Conservation (phyloP, 2,329 filamentous ascomycete genomes). For the Orbilia brochopaga region DNA sequence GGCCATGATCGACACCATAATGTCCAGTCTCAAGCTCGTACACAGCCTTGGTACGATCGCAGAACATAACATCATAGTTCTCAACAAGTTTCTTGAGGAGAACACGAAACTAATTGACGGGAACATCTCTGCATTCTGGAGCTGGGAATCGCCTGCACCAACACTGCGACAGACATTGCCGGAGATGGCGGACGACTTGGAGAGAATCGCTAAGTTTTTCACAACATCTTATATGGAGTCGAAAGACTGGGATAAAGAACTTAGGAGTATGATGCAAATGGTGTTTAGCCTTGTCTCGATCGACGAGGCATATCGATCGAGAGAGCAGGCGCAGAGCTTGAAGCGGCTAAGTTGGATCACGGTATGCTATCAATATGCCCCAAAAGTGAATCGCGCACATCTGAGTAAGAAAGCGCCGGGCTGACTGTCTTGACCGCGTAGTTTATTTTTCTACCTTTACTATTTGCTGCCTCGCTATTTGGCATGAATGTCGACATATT, state of each 20-base stretch:
- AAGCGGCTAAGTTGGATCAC: constrained; percentile 54
- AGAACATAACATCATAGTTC: constrained; percentile 26
- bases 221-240: constrained; percentile 9
- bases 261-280: constrained; percentile 48
- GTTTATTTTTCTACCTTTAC: constrained; percentile 53
- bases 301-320: constrained; percentile 53
- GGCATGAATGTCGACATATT: constrained; percentile 52
- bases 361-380: constrained; percentile 43
- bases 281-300: constrained; percentile 52
- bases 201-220: constrained; percentile 28
- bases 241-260: constrained; percentile 46
- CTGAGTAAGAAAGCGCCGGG: not conserved
- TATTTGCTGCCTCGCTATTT: constrained; percentile 51
- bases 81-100: constrained; percentile 35
- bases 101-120: constrained; percentile 34
- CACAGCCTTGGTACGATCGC: constrained; percentile 40
- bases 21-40: constrained; percentile 39
- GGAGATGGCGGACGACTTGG: constrained; percentile 32
- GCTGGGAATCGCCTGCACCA: constrained; percentile 24
- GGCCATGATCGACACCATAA: constrained; percentile 49
- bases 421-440: constrained; percentile 19
- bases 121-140: constrained; percentile 46
- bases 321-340: constrained; percentile 52
- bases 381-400: not conserved
- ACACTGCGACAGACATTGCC: constrained; percentile 25